phyloP scores from a whole-genome alignment of 495 filamentous ascomycete species.

The Margaritispora aquatica region DNA sequence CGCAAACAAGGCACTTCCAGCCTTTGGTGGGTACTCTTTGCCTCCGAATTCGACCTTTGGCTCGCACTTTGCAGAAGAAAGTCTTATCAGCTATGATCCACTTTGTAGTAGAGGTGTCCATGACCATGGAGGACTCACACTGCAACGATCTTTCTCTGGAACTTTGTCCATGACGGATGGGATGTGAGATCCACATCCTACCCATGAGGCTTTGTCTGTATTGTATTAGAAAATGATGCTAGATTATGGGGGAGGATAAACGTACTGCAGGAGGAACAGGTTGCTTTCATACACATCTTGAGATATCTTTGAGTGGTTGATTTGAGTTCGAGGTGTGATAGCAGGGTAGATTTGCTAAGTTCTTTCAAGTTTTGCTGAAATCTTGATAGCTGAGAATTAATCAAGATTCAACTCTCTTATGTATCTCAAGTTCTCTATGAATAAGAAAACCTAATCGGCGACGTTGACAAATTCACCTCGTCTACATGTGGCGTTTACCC shows the following conservation, averaged over 20 bases:
- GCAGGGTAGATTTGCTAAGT: neutral
- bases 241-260: neutral
- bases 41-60: slow-evolving; percentile 55
- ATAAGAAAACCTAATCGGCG: neutral
- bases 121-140: slow-evolving; percentile 1
- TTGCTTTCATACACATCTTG: slow-evolving; percentile 26
- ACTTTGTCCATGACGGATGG: slow-evolving; percentile 59
- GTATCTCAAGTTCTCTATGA: neutral
- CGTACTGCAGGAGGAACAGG: slow-evolving; percentile 24
- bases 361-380: too few species aligned
- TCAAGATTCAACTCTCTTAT: too few species aligned
- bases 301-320: neutral
- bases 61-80: slow-evolving; percentile 36
- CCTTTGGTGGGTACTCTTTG: slow-evolving; percentile 56
- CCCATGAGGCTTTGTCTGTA: slow-evolving; percentile 62
- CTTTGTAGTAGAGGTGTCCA: too few species aligned
- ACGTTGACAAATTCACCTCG: neutral
- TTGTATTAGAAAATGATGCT: neutral
- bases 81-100: too few species aligned
- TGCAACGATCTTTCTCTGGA: slow-evolving; percentile 54
- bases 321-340: neutral
- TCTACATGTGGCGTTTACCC: neutral
- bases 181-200: slow-evolving; percentile 65
- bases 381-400: neutral
- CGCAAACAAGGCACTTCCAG: slow-evolving; percentile 14